Evolutionary conservation across 352 stramenopile genomes (phyloP), one percentile per base, ranked within the genome.

Genomic region (Pseudoperonospora humuli): DNA sequence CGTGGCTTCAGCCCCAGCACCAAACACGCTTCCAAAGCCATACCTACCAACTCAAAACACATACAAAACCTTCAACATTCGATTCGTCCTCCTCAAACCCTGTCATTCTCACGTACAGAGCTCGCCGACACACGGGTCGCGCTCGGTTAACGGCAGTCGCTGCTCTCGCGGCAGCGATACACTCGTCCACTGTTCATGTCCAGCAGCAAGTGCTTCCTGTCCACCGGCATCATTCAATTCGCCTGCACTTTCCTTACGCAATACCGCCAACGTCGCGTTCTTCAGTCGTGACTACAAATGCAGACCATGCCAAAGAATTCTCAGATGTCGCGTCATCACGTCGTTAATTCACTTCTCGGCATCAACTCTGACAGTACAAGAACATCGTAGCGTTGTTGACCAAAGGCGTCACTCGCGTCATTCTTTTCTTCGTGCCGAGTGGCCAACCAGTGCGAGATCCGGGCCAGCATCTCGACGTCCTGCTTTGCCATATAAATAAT

Each of bases 361-460:
- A 7, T 17, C 5, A 14, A 25, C 10, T 40, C 7, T 19, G 36
- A 25, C 21, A 67, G 2, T 47, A 88, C 75, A 40, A 88, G 58
- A 20, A 69, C 68, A 31, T 86, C 62, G 39, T 79, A 86, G 25
- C 75, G 73, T 34, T 70, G 59, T 28, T 66, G 60, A 19, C 79
- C 56, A 44, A 65, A 69, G 25, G 69, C 59, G 34, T 83, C 73
- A 25, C 56, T 63, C 1, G 24, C 47, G 19, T 23, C 29, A 20
- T 23, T 32, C 24, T 72, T 76, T 19, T 67, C 63, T 31, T 83
- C 73, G 27, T 76, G 58, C 37, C 76, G 75, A 35, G 63, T 60
- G 26, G 75, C 64, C 32, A 85, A 50, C 75, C 75, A 88, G 23
- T 83, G 68, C 25, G 70, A 67, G 57, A 88, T 65, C 36, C 68